phyloP scores from a whole-genome alignment of 495 filamentous ascomycete species.

The Margaritispora aquatica region DNA sequence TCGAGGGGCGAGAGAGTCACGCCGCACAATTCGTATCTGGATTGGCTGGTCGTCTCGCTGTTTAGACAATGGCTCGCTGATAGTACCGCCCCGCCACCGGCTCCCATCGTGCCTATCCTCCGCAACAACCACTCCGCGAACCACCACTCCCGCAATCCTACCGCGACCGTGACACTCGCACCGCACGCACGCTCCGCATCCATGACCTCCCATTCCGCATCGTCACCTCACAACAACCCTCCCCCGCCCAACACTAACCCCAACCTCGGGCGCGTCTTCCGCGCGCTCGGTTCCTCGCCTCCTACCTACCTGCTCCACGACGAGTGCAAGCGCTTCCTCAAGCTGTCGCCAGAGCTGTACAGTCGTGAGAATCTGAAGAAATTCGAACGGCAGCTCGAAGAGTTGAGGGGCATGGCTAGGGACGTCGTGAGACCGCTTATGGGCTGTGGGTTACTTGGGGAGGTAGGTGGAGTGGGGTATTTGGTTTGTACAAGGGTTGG shows the following conservation, averaged over 20 bases:
- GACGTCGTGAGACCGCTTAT: conserved; percentile 83
- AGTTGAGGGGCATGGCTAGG: conserved; percentile 73
- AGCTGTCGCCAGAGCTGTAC: conserved; percentile 65
- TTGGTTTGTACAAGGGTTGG: conserved; percentile 74
- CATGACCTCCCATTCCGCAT: conserved; percentile 24
- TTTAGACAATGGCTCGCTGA: conserved; percentile 91
- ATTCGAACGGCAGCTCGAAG: conserved; percentile 81
- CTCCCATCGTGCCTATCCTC: conserved; percentile 32
- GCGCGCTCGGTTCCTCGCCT: conserved; percentile 56
- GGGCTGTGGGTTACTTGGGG: conserved; percentile 47
- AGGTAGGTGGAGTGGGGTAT: conserved; percentile 52
- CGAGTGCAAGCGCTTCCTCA: conserved; percentile 82
- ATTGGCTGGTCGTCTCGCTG: conserved; percentile 79
- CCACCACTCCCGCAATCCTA: conserved; percentile 19
- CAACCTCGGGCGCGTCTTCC: conserved; percentile 60
- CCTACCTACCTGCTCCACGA: conserved; percentile 71
- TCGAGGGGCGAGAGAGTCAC: conserved; percentile 72
- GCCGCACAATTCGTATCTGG: conserved; percentile 69
- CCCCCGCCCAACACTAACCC: conserved; percentile 35
- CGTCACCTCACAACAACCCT: conserved; percentile 26
- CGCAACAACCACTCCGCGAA: conserved; percentile 5
- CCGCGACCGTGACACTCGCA: conserved; percentile 10
- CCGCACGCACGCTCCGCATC: conserved; percentile 8
- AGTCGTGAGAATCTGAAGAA: conserved; percentile 66
- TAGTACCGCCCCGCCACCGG: conserved; percentile 50